Percentiles rank a stretch among this genome's conserved stretches.
These are phyloP conservation scores for Aspergillus biplanus DNA, from an alignment of 495 filamentous ascomycete species.

Conservation along the genomic window DNA sequence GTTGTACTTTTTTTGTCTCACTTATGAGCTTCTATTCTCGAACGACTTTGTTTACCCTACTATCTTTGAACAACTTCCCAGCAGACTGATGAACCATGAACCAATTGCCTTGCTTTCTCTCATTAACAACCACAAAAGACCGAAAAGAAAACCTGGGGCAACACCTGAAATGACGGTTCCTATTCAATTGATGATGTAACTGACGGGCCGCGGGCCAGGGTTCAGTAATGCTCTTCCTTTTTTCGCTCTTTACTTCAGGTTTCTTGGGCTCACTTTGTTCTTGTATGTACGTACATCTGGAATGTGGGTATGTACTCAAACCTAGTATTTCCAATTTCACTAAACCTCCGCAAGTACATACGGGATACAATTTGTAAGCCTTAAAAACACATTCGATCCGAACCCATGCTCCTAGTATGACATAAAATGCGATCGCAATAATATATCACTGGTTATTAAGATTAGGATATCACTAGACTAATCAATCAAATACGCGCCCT, in stretches of 20 bases:
- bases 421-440: no score
- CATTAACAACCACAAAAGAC: background rate
- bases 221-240: background rate
- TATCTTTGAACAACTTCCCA: slow-evolving; percentile 2
- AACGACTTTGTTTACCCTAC: slow-evolving; percentile 3
- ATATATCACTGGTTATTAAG: no score
- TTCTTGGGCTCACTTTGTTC: background rate
- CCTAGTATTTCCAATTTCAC: background rate
- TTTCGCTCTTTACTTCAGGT: background rate
- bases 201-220: background rate
- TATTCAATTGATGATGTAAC: no score
- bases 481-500: background rate
- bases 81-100: slow-evolving; percentile 11
- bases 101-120: background rate
- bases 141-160: background rate
- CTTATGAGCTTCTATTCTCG: slow-evolving; percentile 6
- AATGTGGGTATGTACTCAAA: slow-evolving; percentile 5
- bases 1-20: slow-evolving; percentile 13
- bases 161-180: background rate
- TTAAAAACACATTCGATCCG: no score
- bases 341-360: no score
- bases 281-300: slow-evolving; percentile 5
- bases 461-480: no score
- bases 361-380: no score
- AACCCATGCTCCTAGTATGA: no score